These are phyloP conservation scores for Haplosporangium gracile DNA, from an alignment of 192 early-diverging fungal species.

Conservation along the genomic window DNA sequence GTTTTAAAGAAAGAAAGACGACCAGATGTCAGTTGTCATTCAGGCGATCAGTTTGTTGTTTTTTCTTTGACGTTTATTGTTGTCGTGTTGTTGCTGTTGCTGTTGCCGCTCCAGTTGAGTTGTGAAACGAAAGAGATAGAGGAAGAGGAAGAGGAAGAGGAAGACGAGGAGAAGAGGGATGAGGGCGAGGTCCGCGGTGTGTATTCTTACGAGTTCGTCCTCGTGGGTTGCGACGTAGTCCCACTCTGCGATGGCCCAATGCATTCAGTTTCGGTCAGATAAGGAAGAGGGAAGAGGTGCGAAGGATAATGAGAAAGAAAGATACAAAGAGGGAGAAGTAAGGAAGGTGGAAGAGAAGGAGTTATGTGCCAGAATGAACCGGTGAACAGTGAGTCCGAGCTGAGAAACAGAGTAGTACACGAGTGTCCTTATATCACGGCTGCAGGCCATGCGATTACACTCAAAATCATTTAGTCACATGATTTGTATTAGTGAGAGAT, in stretches of 20 bases:
- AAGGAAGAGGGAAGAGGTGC: background rate
- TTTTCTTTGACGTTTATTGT: background rate
- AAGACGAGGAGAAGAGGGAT: background rate
- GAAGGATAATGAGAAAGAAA: background rate
- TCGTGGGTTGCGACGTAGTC: slow-evolving; percentile 49
- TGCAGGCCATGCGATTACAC: too few species aligned
- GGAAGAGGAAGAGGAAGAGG: background rate
- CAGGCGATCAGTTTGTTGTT: background rate
- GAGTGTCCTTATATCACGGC: too few species aligned
- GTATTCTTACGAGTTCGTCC: slow-evolving; percentile 49
- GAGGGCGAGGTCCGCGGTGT: background rate
- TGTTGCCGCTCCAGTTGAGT: background rate
- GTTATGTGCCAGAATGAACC: background rate
- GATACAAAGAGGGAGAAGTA: background rate
- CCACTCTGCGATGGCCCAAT: slow-evolving; percentile 57
- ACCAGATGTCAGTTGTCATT: background rate
- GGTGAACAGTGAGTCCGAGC: background rate
- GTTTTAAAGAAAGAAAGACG: background rate
- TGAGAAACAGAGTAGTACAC: background rate
- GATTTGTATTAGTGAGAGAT: too few species aligned
- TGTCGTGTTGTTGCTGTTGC: background rate
- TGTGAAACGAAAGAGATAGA: background rate
- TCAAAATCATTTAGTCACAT: too few species aligned
- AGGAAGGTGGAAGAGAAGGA: background rate
- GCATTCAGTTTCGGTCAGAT: slow-evolving; percentile 10